A percentile compares a stretch with the other conserved stretches of the same genome.
phyloP scores from a whole-genome alignment of 176 grass and related monocot genomes.

The Avena insularis region DNA sequence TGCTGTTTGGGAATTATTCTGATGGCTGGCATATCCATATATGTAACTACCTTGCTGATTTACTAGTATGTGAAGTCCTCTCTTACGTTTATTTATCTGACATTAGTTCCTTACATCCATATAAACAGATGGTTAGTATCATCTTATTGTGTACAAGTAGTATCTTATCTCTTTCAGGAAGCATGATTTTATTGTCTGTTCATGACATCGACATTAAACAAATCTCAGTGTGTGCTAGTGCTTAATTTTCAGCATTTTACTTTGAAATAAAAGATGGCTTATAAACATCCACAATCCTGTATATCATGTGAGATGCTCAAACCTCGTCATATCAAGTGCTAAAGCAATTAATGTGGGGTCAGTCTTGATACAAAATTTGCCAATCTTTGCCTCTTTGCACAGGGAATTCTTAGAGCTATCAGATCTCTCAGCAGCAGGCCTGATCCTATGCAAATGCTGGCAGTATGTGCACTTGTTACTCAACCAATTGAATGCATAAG shows the following conservation, averaged over 20 bases:
- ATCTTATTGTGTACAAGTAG: background rate
- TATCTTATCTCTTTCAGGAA: slow-evolving; percentile 19
- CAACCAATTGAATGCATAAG: background rate
- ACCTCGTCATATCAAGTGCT: background rate
- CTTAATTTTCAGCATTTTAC: slow-evolving; percentile 35
- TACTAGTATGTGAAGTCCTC: slow-evolving; percentile 25
- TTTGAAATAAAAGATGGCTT: background rate
- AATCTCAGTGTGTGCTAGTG: background rate
- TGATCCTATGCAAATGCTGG: slow-evolving; percentile 41
- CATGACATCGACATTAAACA: background rate
- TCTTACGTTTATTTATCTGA: slow-evolving; percentile 5
- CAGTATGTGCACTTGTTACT: slow-evolving; percentile 53
- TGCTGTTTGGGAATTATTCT: slow-evolving; percentile 27
- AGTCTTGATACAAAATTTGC: slow-evolving; percentile 29
- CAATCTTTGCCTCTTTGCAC: slow-evolving; percentile 40
- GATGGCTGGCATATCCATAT: slow-evolving; percentile 15
- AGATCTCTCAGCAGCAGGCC: slow-evolving; percentile 54
- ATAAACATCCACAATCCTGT: background rate
- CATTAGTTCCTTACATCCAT: slow-evolving; percentile 17
- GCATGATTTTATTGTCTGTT: background rate
- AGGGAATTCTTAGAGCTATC: slow-evolving; percentile 57
- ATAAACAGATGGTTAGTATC: background rate
- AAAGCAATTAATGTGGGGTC: background rate
- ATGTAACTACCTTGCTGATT: slow-evolving; percentile 15
- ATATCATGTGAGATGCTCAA: background rate